Base-by-base conservation (phyloP, 306 rosid genomes). In the Fragaria vesca region DNA sequence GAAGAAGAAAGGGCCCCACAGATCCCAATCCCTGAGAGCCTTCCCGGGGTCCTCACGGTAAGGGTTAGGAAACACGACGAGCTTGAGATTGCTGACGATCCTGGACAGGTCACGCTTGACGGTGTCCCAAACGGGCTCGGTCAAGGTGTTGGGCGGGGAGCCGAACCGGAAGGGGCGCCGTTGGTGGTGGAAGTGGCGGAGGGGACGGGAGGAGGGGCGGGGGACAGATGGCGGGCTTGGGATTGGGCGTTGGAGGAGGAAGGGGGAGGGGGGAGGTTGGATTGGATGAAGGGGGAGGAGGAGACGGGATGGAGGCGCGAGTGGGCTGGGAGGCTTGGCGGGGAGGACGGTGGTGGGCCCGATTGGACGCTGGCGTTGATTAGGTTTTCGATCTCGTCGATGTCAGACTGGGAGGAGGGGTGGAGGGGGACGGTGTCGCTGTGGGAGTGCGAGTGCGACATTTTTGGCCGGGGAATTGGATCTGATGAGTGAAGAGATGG, bases 61-160 rank as follows among this genome's bases (percentile, higher is more conserved):
- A 2, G 99, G 99, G 66, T 95, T 95, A 3, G 99, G 97, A 28
- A 95, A 95, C n/a, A 95, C 99, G 1, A 95, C 99, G 15, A 93
- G 93, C 90, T 95, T 95, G 76, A 95, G 82, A 85, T 95, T 95
- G 79, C 91, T 95, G 3, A 95, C 93, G 15, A 95, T 95, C 83
- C 99, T 80, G 0, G 99, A 91, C n/a, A 95, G 90, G 88, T 95
- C 99, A 46, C 99, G 77, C 63, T 95, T 95, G 5, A 95, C 82
- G n/a, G 99, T 95, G 77, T 95, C 97, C 99, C 93, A 95, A 0
- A 95, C 99, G 6, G 99, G 99, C 78, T 95, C 99, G 0, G 99
- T 95, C 6, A 95, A 90, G 1, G 99, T 95, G 50, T 91, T 95
- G 26, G 97, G 89, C 5, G 84, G 54, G 7, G 99, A 79, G 1